A percentile compares a stretch with the other conserved stretches of the same genome.
These are phyloP conservation scores for Cercospora nicotianae DNA, from an alignment of 2,329 filamentous ascomycete genomes.

Conservation along the genomic window DNA sequence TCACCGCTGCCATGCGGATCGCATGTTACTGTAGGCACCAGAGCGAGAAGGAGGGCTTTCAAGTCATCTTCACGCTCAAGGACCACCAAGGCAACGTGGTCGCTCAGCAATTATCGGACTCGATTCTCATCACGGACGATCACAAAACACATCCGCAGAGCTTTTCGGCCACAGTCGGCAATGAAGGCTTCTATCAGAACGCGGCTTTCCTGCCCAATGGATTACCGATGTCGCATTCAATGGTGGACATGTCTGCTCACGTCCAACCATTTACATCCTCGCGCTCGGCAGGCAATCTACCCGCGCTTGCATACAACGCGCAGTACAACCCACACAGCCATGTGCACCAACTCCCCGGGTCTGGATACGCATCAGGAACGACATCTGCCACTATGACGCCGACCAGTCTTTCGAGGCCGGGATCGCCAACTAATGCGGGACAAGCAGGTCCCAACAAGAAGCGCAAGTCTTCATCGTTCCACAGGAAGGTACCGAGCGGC, in stretches of 20 bases:
- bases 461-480: conserved; percentile 60
- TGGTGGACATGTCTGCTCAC: conserved; percentile 41
- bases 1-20: conserved; percentile 90
- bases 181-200: conserved; percentile 32
- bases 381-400: conserved; percentile 56
- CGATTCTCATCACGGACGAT: conserved; percentile 97
- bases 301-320: conserved; percentile 50
- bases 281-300: conserved; percentile 64
- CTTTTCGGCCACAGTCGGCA: conserved; percentile 33
- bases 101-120: conserved; percentile 79
- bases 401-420: conserved; percentile 68
- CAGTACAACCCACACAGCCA: conserved; percentile 39
- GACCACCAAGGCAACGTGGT: conserved; percentile 74
- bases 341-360: conserved; percentile 37
- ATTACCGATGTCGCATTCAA: conserved; percentile 41
- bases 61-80: conserved; percentile 92
- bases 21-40: conserved; percentile 97
- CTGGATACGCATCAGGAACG: conserved; percentile 37
- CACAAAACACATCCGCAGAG: conserved; percentile 74
- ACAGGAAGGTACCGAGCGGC: conserved; percentile 66
- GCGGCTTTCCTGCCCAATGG: conserved; percentile 33
- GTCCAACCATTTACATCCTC: conserved; percentile 55
- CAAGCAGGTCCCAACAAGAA: conserved; percentile 73
- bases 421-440: conserved; percentile 61
- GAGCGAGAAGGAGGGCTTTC: conserved; percentile 87